These are phyloP conservation scores for Corymbia citriodora DNA, from an alignment of 441 rosid species.

Conservation along the genomic window DNA sequence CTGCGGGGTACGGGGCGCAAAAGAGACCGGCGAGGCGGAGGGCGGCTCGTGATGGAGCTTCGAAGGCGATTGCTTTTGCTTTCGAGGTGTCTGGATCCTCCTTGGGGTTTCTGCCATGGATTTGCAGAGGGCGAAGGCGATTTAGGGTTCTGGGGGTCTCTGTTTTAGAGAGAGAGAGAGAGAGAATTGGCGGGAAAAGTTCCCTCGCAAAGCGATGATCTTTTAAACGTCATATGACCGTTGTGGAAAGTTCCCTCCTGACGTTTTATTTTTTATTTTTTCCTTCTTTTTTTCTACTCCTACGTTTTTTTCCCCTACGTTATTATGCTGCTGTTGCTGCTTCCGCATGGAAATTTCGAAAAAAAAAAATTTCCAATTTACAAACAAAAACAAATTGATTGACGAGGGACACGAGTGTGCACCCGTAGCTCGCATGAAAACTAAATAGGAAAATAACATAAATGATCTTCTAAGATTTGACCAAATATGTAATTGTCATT, in stretches of 20 bases:
- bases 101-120: constrained; percentile 47
- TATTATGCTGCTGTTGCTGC: neutral
- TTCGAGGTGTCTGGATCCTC: constrained; percentile 20
- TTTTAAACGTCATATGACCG: neutral
- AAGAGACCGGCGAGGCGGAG: constrained; percentile 22
- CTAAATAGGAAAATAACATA: neutral
- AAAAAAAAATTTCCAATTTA: no score
- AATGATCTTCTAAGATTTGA: no score
- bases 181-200: constrained; percentile 55
- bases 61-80: constrained; percentile 13
- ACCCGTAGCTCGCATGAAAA: neutral
- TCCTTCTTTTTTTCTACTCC: neutral
- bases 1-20: constrained; percentile 58
- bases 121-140: neutral
- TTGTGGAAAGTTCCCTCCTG: neutral
- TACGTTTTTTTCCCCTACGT: no score
- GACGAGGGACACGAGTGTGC: neutral
- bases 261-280: neutral
- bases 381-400: neutral
- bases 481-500: no score
- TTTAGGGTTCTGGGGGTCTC: constrained; percentile 17
- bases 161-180: neutral
- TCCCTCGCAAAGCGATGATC: constrained; percentile 17
- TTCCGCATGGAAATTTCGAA: neutral
- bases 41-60: neutral